A percentile compares a stretch with the other conserved stretches of the same genome.
These are phyloP conservation scores for Amphirosellinia nigrospora DNA, from an alignment of 495 filamentous ascomycete species.

Conservation along the genomic window DNA sequence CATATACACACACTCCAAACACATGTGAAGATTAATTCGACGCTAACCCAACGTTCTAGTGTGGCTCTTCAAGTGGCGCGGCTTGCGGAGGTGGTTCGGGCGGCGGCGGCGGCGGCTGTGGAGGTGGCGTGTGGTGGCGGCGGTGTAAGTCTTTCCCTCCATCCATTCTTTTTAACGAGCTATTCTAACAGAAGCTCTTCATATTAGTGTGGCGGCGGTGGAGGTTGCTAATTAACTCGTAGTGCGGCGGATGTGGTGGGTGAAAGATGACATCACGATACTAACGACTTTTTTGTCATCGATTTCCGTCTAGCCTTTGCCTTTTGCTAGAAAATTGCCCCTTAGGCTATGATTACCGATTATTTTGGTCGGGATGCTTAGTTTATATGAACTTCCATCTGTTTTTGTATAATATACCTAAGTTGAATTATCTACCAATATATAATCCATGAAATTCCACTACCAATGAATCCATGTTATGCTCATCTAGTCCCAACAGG, in stretches of 20 bases:
- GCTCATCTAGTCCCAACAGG: not conserved
- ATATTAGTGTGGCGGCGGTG: not conserved
- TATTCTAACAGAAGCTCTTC: not conserved
- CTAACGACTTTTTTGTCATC: not conserved
- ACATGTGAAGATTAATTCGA: conserved; percentile 33
- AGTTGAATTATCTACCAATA: not conserved
- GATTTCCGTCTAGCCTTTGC: not conserved
- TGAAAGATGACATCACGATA: not conserved
- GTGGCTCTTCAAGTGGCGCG: conserved; percentile 28
- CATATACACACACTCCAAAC: not conserved
- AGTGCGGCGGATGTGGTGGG: not conserved
- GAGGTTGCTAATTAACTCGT: not conserved
- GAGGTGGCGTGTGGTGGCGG: conserved; percentile 45
- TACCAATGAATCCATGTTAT: not conserved
- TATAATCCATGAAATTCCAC: not conserved
- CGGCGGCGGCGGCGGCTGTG: conserved; percentile 44
- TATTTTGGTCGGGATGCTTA: not conserved
- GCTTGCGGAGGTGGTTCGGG: conserved; percentile 46
- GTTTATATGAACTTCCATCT: not conserved
- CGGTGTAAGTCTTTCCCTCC: not conserved
- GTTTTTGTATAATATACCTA: not conserved
- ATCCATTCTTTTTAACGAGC: not conserved
- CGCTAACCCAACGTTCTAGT: conserved; percentile 33
- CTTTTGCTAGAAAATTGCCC: not conserved
- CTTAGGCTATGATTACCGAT: not conserved